Evolutionary conservation across 192 early-diverging fungal species (phyloP).

Genomic region (Diversispora epigaea): DNA sequence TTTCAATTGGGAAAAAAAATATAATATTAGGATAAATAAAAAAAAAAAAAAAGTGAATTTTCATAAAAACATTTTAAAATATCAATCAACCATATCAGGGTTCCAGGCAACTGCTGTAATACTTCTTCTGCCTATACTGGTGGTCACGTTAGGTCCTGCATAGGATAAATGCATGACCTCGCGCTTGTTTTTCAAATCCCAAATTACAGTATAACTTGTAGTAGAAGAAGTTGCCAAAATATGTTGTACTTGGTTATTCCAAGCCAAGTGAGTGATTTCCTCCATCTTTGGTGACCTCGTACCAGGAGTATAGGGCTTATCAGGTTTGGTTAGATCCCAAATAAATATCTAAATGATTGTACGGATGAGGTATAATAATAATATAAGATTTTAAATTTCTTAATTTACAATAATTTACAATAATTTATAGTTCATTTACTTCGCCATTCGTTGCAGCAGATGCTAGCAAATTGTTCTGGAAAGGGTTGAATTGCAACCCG

Average conservation of each 20-base stretch:
- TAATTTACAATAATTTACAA: neutral
- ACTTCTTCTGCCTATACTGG: slow-evolving; percentile 59
- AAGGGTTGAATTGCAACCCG: slow-evolving; percentile 90
- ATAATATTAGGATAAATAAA: too few relatives aligned
- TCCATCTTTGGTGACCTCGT: slow-evolving; percentile 80
- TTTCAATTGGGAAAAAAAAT: slow-evolving; percentile 33
- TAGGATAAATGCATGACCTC: slow-evolving; percentile 80
- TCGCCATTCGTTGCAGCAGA: slow-evolving; percentile 90
- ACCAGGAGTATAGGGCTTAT: slow-evolving; percentile 88
- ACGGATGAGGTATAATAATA: neutral
- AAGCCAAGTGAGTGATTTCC: slow-evolving; percentile 83
- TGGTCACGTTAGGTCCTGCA: slow-evolving; percentile 44
- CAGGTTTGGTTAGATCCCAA: slow-evolving; percentile 90
- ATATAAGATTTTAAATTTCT: too few relatives aligned
- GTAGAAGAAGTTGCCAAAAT: slow-evolving; percentile 91
- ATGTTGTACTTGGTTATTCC: slow-evolving; percentile 91
- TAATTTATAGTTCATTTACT: slow-evolving; percentile 44
- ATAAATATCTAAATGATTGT: slow-evolving; percentile 68
- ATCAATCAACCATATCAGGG: slow-evolving; percentile 67
- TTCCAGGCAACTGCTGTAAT: slow-evolving; percentile 90
- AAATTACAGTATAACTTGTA: slow-evolving; percentile 92
- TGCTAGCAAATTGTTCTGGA: slow-evolving; percentile 83
- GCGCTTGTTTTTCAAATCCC: slow-evolving; percentile 87
- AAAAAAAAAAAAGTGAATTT: neutral
- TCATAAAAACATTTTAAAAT: neutral